phyloP scores from a whole-genome alignment of 2,329 filamentous ascomycete species.

The Xylariaceae sp. region DNA sequence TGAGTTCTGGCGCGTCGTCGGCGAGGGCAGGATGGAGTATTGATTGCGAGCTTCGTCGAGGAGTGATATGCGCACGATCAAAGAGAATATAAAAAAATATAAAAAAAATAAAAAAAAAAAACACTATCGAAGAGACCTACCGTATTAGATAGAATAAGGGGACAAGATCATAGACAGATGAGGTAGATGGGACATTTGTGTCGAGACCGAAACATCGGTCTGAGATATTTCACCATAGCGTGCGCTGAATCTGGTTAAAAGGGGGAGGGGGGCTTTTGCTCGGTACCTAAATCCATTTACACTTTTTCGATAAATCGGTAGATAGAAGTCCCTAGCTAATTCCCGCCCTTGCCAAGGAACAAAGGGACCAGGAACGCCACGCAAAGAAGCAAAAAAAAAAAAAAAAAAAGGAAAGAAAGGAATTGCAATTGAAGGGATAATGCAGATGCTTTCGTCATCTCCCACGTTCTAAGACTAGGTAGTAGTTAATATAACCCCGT shows the following conservation, averaged over 20 bases:
- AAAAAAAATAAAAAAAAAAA: neutral
- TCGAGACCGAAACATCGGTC: conserved; percentile 7
- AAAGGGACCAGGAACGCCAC: too few species aligned
- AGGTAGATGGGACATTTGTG: too few species aligned
- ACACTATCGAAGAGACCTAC: too few species aligned
- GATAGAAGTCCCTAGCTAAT: conserved; percentile 15
- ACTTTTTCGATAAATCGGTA: conserved; percentile 10
- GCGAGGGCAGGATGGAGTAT: conserved; percentile 49
- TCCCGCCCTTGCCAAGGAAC: too few species aligned
- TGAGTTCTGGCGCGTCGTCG: conserved; percentile 59
- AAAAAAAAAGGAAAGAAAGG: conserved; percentile 7
- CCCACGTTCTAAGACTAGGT: neutral
- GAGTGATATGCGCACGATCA: neutral
- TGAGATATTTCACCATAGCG: neutral
- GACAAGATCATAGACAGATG: too few species aligned
- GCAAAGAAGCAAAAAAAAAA: too few species aligned
- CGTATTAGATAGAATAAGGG: too few species aligned
- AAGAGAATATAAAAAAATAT: neutral
- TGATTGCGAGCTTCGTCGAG: conserved; percentile 16
- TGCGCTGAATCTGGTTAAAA: conserved; percentile 15
- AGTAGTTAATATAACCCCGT: neutral
- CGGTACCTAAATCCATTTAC: too few species aligned
- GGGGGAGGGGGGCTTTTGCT: neutral
- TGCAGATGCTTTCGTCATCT: conserved; percentile 18
- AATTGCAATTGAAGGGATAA: conserved; percentile 21